Percentiles rank a stretch among this genome's conserved stretches.
Evolutionary conservation across 1,284 basidiomycete genomes (phyloP).

Genomic region (Cystobasidium slooffiae): DNA sequence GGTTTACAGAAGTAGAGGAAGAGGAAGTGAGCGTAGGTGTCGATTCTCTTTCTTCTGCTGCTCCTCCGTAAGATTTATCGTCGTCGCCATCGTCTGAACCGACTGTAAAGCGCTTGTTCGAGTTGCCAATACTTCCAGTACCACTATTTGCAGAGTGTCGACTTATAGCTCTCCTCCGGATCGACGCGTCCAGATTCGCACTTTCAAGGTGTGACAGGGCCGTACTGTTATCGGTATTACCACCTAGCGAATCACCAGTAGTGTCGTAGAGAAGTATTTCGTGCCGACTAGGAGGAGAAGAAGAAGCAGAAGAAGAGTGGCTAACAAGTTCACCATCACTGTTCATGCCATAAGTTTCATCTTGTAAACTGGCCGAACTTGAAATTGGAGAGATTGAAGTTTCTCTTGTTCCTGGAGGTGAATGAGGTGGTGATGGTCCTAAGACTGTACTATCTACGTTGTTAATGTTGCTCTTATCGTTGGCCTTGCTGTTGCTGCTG

Average conservation of each 20-base stretch:
- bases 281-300: slow-evolving; percentile 2
- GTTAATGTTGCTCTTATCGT: no score
- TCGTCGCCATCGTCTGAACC: slow-evolving; percentile 10
- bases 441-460: not conserved
- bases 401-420: slow-evolving; percentile 15
- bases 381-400: slow-evolving; percentile 41
- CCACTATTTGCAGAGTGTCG: not conserved
- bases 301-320: slow-evolving; percentile 1
- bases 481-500: not conserved
- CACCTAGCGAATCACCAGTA: not conserved
- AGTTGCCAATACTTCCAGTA: no score
- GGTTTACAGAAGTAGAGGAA: not conserved
- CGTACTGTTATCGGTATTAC: not conserved
- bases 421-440: slow-evolving; percentile 17
- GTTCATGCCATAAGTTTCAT: slow-evolving; percentile 18
- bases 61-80: not conserved
- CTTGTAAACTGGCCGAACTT: slow-evolving; percentile 24
- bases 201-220: slow-evolving; percentile 2
- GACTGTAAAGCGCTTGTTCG: slow-evolving; percentile 11
- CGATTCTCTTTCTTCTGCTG: slow-evolving; percentile 13
- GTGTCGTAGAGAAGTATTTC: not conserved
- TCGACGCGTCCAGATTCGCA: slow-evolving; percentile 15
- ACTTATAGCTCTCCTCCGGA: not conserved
- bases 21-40: slow-evolving; percentile 10
- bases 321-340: slow-evolving; percentile 21